Base-by-base conservation (phyloP, 192 early-diverging fungal species). In the Backusella parvicylindrica region DNA sequence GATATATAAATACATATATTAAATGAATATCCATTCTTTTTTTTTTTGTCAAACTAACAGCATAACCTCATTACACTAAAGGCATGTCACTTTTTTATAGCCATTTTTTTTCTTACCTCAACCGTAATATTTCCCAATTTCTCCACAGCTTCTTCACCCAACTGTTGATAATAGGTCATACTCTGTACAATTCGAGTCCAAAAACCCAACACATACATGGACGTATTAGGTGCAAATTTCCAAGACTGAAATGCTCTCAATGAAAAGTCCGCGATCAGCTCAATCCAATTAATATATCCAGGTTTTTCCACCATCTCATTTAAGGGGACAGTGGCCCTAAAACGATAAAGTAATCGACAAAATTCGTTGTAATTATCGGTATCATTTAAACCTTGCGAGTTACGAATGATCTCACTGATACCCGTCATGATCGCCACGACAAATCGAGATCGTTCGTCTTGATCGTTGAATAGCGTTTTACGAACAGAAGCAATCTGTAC, bases 341-440 rank as follows among this genome's bases (percentile, higher is more conserved):
- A 92, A 35, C 95, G 86, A 31, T 91, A 89, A 49, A 97, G 85
- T 78, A 96, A 82, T 18, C 95, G 86, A 73, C 94, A 93, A 73
- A 96, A 88, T 68, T 96, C 94, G 70, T 96, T 94, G 81, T 92
- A 95, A 81, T 93, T 95, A 31, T 90, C 87, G 12, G 89, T 85
- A 50, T 96, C 91, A 31, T 89, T 84, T 40, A 96, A 80, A 11
- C 92, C 90, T 26, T 85, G 79, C 0, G 84, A 85, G 30, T 79
- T 75, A 15, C 83, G 79, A 32, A 97, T 78, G 13, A 96, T 93
- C 64, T 91, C 85, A 1, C 81, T 78, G 2, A 90, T 91, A 30
- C 91, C 94, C 21, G 86, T 82, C 82, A 96, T 87, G 67, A 95
- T 88, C 65, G 83, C 82, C 35, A 87, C 83, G 13, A 97, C 85